Percentiles rank a stretch among this genome's conserved stretches.
Evolutionary conservation across 768 basidiomycete species (phyloP).

Genomic region (Amylocystis lapponica): DNA sequence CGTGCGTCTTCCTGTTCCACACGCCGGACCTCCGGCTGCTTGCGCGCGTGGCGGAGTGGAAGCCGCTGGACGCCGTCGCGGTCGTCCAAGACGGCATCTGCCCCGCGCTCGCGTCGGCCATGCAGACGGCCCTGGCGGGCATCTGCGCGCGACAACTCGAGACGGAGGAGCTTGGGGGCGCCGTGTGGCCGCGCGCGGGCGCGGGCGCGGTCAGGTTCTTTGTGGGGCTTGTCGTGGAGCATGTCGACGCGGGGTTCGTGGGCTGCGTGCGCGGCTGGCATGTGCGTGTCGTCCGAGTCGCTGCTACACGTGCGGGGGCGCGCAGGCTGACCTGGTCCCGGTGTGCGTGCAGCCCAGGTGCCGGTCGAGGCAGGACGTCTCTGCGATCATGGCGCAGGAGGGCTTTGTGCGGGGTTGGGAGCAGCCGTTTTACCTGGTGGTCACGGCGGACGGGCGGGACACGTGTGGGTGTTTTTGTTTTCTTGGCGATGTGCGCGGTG

Average conservation of each 20-base stretch:
- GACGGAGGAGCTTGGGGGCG: conserved; percentile 4
- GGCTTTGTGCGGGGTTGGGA: conserved; percentile 32
- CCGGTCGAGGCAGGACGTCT: conserved; percentile 38
- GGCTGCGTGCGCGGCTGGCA: conserved; percentile 23
- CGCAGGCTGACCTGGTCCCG: conserved; percentile 1
- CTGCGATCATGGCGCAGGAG: conserved; percentile 36
- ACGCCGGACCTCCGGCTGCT: conserved; percentile 8
- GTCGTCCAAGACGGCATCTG: conserved; percentile 16
- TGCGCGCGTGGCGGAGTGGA: conserved; percentile 6
- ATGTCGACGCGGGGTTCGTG: conserved; percentile 12
- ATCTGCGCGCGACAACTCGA: conserved; percentile 7
- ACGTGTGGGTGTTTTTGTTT: background rate
- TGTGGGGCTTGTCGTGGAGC: conserved; percentile 19
- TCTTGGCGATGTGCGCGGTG: no score
- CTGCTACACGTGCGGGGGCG: background rate
- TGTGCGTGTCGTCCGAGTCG: conserved; percentile 17
- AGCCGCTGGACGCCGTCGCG: conserved; percentile 18
- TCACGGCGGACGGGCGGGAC: conserved; percentile 14
- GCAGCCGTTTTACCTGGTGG: conserved; percentile 46
- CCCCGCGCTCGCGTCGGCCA: conserved; percentile 5
- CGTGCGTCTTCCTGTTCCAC: conserved; percentile 12
- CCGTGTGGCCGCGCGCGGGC: conserved; percentile 6
- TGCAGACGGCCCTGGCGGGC: background rate
- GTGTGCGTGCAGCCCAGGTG: conserved; percentile 28
- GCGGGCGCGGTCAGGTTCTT: conserved; percentile 13